These are phyloP conservation scores for Galeopsis tetrahit DNA, from an alignment of 257 asterid genomes.

Conservation along the genomic window DNA sequence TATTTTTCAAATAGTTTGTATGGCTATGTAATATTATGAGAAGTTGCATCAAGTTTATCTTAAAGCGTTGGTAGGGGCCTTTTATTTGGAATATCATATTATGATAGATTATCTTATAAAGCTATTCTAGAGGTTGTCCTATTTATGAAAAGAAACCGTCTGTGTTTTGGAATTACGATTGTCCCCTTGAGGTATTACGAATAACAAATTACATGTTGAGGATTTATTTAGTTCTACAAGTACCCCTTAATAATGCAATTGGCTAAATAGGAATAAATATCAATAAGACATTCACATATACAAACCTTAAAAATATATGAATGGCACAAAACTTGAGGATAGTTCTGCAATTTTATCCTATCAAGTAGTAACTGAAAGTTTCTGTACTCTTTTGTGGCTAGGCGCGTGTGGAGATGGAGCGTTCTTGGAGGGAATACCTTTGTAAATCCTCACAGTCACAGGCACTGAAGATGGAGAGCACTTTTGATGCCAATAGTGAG, in stretches of 20 bases:
- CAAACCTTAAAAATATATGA: not conserved
- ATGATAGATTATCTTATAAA: not conserved
- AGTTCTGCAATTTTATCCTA: slow-evolving; percentile 18
- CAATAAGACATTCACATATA: not conserved
- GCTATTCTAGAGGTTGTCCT: not conserved
- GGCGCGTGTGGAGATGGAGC: slow-evolving; percentile 90
- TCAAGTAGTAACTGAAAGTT: slow-evolving; percentile 23
- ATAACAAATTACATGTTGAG: not conserved
- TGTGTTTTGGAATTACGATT: not conserved
- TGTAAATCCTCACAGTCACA: slow-evolving; percentile 86
- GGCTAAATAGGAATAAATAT: not conserved
- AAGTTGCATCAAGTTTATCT: slow-evolving; percentile 3
- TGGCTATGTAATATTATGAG: not conserved
- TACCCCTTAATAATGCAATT: not conserved
- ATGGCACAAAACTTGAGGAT: not conserved
- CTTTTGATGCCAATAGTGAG: slow-evolving; percentile 88
- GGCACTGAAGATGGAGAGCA: slow-evolving; percentile 93
- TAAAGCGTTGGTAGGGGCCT: not conserved
- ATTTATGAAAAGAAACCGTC: not conserved
- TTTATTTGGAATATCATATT: slow-evolving; percentile 9
- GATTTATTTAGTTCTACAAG: not conserved
- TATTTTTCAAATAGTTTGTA: slow-evolving; percentile 23
- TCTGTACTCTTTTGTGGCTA: slow-evolving; percentile 39
- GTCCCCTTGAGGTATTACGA: not conserved
- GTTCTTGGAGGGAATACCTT: slow-evolving; percentile 71